phyloP scores from a whole-genome alignment of 2,329 filamentous ascomycete genomes.

The Elsinoe ampelina region DNA sequence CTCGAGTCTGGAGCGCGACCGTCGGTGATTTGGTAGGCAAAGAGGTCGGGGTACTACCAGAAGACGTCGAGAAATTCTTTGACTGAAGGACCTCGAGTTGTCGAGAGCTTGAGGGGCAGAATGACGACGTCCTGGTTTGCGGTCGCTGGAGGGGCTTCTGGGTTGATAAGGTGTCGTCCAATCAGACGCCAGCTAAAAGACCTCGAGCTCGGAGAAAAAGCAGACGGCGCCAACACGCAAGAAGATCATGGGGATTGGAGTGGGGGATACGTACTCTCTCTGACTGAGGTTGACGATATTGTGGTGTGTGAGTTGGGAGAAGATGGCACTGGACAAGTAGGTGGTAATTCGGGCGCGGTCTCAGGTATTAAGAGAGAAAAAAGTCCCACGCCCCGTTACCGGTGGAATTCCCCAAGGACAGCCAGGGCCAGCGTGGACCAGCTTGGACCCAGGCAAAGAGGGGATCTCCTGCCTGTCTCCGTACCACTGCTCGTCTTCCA shows the following conservation, averaged over 20 bases:
- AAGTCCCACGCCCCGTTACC: too few species aligned
- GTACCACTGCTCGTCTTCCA: too few species aligned
- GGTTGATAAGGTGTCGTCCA: background rate
- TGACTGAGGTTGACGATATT: background rate
- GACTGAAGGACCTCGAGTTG: background rate
- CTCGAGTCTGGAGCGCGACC: background rate
- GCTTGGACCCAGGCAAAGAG: too few species aligned
- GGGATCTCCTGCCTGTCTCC: too few species aligned
- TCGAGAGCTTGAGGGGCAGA: background rate
- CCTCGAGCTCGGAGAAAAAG: too few species aligned
- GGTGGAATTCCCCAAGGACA: too few species aligned
- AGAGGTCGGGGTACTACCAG: background rate
- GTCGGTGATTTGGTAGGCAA: background rate
- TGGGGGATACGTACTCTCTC: constrained; percentile 1
- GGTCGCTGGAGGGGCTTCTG: too few species aligned
- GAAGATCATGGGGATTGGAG: background rate
- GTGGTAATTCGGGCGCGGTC: background rate
- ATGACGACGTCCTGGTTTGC: background rate
- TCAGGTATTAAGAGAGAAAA: background rate
- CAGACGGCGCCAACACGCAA: too few species aligned
- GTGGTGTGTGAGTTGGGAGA: background rate
- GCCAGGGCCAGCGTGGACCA: too few species aligned
- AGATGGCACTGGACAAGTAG: background rate
- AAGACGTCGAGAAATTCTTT: background rate
- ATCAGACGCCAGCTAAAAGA: background rate